phyloP scores from a whole-genome alignment of 1,284 basidiomycete genomes.

The Psilocybe mexicana region DNA sequence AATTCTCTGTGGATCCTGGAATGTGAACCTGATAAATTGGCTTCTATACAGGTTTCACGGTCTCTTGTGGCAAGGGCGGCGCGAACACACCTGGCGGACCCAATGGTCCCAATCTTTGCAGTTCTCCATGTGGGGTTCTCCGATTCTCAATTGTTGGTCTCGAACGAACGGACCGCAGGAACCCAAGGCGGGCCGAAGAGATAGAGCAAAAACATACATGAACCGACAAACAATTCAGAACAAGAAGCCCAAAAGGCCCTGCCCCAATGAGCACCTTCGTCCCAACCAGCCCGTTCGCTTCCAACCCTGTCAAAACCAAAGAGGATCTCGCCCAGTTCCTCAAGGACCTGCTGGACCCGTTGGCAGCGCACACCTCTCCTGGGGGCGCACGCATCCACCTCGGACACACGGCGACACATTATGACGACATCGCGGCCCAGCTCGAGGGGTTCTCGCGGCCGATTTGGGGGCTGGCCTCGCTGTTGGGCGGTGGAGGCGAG shows the following conservation, averaged over 20 bases:
- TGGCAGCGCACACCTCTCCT: conserved; percentile 68
- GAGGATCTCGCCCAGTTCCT: conserved; percentile 60
- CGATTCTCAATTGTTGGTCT: too few relatives aligned
- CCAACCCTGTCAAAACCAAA: conserved; percentile 62
- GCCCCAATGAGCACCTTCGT: conserved; percentile 30
- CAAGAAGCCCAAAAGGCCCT: not conserved
- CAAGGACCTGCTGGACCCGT: conserved; percentile 61
- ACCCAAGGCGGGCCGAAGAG: not conserved
- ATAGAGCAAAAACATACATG: not conserved
- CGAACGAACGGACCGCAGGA: not conserved
- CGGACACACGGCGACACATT: conserved; percentile 75
- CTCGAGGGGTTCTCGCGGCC: conserved; percentile 78
- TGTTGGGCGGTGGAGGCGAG: conserved; percentile 62
- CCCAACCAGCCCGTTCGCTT: conserved; percentile 43
- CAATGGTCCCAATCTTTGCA: too few relatives aligned
- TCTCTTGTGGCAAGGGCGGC: too few relatives aligned
- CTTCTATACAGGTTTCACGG: too few relatives aligned
- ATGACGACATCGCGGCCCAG: conserved; percentile 71
- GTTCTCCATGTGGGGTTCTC: too few relatives aligned
- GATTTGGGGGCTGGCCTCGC: conserved; percentile 71
- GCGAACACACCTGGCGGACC: too few relatives aligned
- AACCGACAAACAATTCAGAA: not conserved
- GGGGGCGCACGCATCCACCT: conserved; percentile 72
- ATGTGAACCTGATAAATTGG: too few relatives aligned
- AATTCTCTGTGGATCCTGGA: too few relatives aligned